Evolutionary conservation across 176 grass and related monocot genomes (phyloP).

Genomic region (Oryza glumipatula): DNA sequence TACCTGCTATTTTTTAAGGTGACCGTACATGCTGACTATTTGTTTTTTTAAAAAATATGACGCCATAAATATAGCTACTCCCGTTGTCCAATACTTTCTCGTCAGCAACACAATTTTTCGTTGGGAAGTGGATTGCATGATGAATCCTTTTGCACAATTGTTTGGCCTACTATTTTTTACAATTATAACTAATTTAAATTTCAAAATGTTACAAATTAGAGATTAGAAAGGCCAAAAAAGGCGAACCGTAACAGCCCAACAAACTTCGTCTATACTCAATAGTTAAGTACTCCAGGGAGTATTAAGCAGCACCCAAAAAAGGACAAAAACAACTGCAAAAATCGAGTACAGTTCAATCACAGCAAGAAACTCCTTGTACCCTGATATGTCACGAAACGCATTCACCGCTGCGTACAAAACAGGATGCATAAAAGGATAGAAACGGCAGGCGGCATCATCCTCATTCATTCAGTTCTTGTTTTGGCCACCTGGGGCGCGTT

Average conservation of each 20-base stretch:
- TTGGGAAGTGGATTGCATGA: background rate
- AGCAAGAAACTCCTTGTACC: background rate
- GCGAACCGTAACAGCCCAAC: background rate
- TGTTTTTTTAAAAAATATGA: too few species aligned
- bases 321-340: background rate
- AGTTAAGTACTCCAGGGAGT: too few species aligned
- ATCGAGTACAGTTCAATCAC: background rate
- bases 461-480: slow-evolving; percentile 1
- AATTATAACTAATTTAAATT: background rate
- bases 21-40: too few species aligned
- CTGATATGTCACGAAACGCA: slow-evolving; percentile 18
- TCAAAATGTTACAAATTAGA: background rate
- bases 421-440: background rate
- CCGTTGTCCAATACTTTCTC: background rate
- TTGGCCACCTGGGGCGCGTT: background rate
- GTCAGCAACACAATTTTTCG: background rate
- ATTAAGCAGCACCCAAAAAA: background rate
- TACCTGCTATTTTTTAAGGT: background rate
- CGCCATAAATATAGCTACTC: too few species aligned
- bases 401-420: background rate
- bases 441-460: background rate
- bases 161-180: background rate
- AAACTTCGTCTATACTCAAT: background rate
- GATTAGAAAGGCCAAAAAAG: background rate
- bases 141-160: background rate